Evolutionary conservation across 345 rosid genomes (phyloP).

Genomic region (Arabis alpina): DNA sequence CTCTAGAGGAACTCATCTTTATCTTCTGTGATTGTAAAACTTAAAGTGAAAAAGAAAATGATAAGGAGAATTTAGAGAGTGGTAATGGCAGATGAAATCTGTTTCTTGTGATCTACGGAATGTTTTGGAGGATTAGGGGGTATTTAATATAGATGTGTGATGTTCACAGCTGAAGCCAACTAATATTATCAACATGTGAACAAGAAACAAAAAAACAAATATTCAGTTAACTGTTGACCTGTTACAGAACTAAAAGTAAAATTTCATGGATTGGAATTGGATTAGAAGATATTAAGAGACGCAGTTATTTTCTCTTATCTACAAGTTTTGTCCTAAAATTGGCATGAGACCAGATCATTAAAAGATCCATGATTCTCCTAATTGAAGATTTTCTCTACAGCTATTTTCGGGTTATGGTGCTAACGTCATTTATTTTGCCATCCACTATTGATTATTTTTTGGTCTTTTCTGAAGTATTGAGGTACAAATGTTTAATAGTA

Average conservation of each 20-base stretch:
- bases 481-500: too few species aligned
- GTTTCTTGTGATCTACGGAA: slow-evolving; percentile 15
- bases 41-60: neutral
- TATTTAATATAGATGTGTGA: slow-evolving; percentile 26
- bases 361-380: too few species aligned
- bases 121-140: slow-evolving; percentile 1
- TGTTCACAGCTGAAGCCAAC: slow-evolving; percentile 10
- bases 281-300: slow-evolving; percentile 15
- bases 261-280: neutral
- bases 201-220: neutral
- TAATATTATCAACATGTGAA: neutral
- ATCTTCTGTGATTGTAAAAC: neutral
- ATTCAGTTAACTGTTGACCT: neutral
- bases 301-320: neutral
- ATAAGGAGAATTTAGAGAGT: slow-evolving; percentile 7
- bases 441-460: too few species aligned
- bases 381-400: too few species aligned
- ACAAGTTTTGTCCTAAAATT: neutral
- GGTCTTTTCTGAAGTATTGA: too few species aligned
- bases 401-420: too few species aligned
- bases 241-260: slow-evolving; percentile 3
- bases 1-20: slow-evolving; percentile 20
- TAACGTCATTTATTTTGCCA: too few species aligned
- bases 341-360: neutral
- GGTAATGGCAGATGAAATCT: neutral